Conservation (phyloP, 495 filamentous ascomycete genomes). For the Halenospora varia region DNA sequence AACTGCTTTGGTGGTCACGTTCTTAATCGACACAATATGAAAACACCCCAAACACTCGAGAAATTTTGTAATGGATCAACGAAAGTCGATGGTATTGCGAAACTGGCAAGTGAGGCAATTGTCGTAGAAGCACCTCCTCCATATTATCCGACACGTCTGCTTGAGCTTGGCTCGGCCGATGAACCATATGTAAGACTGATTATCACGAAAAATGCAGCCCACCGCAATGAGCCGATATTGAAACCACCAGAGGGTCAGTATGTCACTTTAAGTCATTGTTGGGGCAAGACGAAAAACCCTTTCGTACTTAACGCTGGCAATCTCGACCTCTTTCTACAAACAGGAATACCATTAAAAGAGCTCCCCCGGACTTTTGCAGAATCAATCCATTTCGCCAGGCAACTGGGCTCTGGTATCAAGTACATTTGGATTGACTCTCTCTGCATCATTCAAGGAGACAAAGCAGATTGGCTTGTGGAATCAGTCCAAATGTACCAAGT, state of each 20-base stretch:
- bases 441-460: background rate
- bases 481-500: conserved; percentile 7
- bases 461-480: conserved; percentile 3
- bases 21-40: background rate
- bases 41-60: no score
- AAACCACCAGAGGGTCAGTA: background rate
- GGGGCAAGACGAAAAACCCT: conserved; percentile 5
- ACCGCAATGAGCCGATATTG: background rate
- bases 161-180: background rate
- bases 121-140: background rate
- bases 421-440: conserved; percentile 23
- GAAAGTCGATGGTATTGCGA: no score
- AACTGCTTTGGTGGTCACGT: background rate
- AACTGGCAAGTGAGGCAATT: background rate
- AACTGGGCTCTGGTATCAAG: background rate
- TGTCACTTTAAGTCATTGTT: conserved; percentile 12
- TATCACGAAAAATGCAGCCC: background rate
- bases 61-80: no score
- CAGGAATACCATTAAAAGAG: background rate
- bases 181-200: background rate
- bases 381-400: conserved; percentile 3
- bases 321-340: background rate
- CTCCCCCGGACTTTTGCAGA: conserved; percentile 17
- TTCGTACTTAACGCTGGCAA: background rate
- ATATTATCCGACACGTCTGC: conserved; percentile 2